phyloP scores from a whole-genome alignment of 1,284 basidiomycete species.

The Grifola frondosa region DNA sequence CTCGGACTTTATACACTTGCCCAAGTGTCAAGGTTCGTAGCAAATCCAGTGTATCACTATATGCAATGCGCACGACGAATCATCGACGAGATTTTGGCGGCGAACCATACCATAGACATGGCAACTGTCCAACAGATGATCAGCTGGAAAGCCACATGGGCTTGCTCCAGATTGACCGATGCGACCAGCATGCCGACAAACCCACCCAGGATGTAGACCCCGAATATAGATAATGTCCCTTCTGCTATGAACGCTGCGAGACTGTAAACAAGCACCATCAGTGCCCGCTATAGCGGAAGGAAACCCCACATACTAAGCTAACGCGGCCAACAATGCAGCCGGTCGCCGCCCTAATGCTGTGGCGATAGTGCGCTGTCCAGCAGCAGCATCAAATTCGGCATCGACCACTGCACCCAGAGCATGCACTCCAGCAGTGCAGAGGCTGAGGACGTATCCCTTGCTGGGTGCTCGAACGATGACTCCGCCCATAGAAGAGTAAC shows the following conservation, averaged over 20 bases:
- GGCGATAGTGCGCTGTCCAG: constrained; percentile 14
- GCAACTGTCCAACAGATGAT: constrained; percentile 11
- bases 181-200: constrained; percentile 1
- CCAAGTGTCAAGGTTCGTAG: too few species aligned
- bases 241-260: constrained; percentile 10
- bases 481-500: constrained; percentile 13
- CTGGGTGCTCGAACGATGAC: neutral
- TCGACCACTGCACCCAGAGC: constrained; percentile 15
- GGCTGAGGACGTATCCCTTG: constrained; percentile 10
- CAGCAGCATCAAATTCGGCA: constrained; percentile 9
- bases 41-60: too few species aligned
- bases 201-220: constrained; percentile 13
- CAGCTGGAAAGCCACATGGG: constrained; percentile 9
- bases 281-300: too few species aligned
- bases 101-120: constrained; percentile 16
- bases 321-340: constrained; percentile 7
- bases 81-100: neutral
- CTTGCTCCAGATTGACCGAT: neutral
- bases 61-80: neutral
- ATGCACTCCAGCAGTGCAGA: constrained; percentile 14
- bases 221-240: constrained; percentile 9
- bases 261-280: neutral
- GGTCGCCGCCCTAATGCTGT: constrained; percentile 6
- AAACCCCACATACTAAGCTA: constrained; percentile 7
- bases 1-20: too few species aligned